Conservation (phyloP, 164 flowering plant genomes). For the Magnolia kwangsiensis region DNA sequence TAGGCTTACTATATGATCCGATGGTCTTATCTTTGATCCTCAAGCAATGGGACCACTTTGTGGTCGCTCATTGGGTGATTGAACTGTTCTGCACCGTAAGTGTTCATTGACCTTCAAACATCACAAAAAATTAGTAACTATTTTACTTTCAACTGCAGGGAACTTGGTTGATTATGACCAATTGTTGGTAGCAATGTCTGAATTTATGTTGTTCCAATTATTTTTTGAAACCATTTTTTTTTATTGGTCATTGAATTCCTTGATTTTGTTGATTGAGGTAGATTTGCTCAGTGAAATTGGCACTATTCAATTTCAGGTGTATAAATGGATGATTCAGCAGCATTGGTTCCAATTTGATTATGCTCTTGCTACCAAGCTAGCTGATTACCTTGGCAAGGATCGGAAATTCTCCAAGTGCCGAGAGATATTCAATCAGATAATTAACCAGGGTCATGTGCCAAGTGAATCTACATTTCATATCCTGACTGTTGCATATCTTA, state of each 20-base stretch:
- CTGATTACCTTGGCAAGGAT: constrained; percentile 89
- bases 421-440: constrained; percentile 79
- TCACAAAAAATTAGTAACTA: not conserved
- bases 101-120: not conserved
- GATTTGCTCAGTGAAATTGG: not conserved
- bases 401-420: constrained; percentile 73
- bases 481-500: constrained; percentile 73
- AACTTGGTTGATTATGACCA: not conserved
- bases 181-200: too few species aligned
- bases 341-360: constrained; percentile 83
- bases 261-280: not conserved
- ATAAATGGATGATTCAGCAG: constrained; percentile 93
- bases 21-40: too few species aligned
- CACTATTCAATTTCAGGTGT: constrained; percentile 50
- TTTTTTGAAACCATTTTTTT: too few species aligned
- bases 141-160: not conserved
- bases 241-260: not conserved
- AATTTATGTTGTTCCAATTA: too few species aligned
- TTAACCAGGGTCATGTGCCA: constrained; percentile 80
- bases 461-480: constrained; percentile 88
- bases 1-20: too few species aligned
- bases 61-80: too few species aligned
- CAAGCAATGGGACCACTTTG: too few species aligned
- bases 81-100: not conserved
- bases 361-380: constrained; percentile 80